Conservation (phyloP, 148 eudicot genomes). For the Chenopodium album region DNA sequence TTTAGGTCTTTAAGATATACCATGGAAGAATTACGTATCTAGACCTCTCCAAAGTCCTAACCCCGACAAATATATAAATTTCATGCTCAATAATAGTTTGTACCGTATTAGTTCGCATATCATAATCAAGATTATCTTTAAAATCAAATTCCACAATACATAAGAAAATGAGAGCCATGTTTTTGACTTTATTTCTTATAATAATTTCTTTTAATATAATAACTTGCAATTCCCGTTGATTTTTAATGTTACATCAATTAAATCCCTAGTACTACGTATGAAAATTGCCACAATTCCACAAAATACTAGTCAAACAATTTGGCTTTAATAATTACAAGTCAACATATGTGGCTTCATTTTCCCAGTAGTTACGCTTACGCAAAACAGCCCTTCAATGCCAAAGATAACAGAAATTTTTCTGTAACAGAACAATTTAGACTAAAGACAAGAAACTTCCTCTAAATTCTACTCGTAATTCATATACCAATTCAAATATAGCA, state of each 20-base stretch:
- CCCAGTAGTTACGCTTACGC: conserved; percentile 19
- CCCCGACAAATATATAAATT: background rate
- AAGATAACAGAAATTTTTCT: background rate
- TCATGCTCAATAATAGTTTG: background rate
- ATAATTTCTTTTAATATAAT: background rate
- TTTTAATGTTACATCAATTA: background rate
- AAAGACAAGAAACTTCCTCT: background rate
- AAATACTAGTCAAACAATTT: conserved; percentile 3
- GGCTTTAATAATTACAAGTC: conserved; percentile 1
- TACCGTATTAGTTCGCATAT: background rate
- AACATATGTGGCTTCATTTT: background rate
- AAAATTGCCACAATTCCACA: background rate
- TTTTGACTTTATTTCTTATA: background rate
- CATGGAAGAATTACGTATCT: background rate
- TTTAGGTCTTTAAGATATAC: too few species aligned
- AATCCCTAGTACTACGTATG: background rate
- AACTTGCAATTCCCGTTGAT: background rate
- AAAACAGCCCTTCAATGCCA: background rate
- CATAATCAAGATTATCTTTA: background rate
- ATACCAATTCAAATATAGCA: background rate
- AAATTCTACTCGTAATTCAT: too few species aligned
- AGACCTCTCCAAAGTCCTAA: background rate
- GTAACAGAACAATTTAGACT: background rate
- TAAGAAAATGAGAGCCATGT: background rate
- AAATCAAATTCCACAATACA: background rate